Base-by-base conservation (phyloP, 2,329 filamentous ascomycete species). In the Grosmannia serpens region DNA sequence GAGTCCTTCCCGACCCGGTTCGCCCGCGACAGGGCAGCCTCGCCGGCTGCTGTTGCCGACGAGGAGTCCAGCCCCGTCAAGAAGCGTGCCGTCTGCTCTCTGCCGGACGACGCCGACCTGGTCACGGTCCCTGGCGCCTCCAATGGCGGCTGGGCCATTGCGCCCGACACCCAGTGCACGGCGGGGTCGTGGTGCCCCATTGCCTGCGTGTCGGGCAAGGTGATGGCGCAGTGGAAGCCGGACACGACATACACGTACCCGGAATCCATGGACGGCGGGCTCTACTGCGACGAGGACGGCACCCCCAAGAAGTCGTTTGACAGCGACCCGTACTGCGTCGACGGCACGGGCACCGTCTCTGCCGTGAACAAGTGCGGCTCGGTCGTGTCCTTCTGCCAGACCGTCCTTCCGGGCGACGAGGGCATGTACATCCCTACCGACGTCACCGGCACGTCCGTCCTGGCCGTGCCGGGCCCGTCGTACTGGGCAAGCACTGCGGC, bases 381-480 rank as follows among this genome's bases (percentile, higher is more conserved):
- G 41, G 67, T 77, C 17, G 79, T 90, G 58, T 82, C 88, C 3
- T 89, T 88, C 72, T 91, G 88, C 71, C 88, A 91, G 72, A 91
- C 88, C 5, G 85, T 90, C 17, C 72, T 91, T 61, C 88, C 88
- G 22, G 88, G 88, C 55, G 86, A 89, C 66, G 88, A 91, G 73
- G 85, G 85, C 61, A 91, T 91, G 87, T 76, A 91, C 64, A 91
- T 91, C 65, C 87, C 87, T 20, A 91, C 87, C n/a, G 71, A 84
- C 62, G 84, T 91, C 53, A 67, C 75, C 26, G 73, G 75, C 62
- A 70, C 69, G 11, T 75, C 76, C n/a, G 79, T 77, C 33, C 75
- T 92, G 58, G 87, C 88, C 55, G 87, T 91, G 41, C 88, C 88
- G 10, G 85, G 77, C 59, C 72, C 77, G 22, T 77, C 73, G 58